Evolutionary conservation across 805 yeast genomes (phyloP), one percentile per base, ranked within the genome.

Genomic region (Citeromyces matritensis): DNA sequence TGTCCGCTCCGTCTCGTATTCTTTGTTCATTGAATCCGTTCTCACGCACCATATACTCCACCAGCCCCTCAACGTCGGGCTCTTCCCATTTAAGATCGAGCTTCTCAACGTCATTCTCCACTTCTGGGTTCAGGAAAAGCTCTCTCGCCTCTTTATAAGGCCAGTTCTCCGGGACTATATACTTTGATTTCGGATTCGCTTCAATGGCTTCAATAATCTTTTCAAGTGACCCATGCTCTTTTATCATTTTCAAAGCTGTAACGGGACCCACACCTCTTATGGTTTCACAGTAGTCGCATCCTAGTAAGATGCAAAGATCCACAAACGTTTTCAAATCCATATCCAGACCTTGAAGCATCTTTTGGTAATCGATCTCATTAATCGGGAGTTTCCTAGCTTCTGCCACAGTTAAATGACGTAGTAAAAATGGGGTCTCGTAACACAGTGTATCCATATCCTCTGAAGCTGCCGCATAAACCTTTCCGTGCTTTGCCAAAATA

Each of bases 381-480:
- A 91, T 78, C 9, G 96, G 96, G 51, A 82, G 70, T 51, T 91
- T 91, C 44, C 94, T 69, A 19, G 94, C 88, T 48, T 91, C 98
- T 2, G 96, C 74, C 41, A 86, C 91, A 0, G 97, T 91, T 51
- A 91, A 64, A 50, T 91, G 94, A 41, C 98, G 69, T 37, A 91
- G 61, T 33, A 91, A 57, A 37, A 58, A 73, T 5, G 94, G 91
- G 2, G 97, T 82, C 35, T 73, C 76, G 49, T 88, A 91, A 47
- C 97, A 91, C 34, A 91, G 53, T 1, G 98, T 91, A 55, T 91
- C 98, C 98, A 91, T 91, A 70, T 91, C 98, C 51, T 91, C 98
- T 5, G 94, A 80, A 1, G 96, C 98, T 3, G 97, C 95, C 6
- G 94, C 98, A 49, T 76, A 91, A 0, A 88, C 97, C 47, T 84